Evolutionary conservation across 2,329 filamentous ascomycete genomes (phyloP), one percentile per base, ranked within the genome.

Genomic region (Exutisphaerella laricina): DNA sequence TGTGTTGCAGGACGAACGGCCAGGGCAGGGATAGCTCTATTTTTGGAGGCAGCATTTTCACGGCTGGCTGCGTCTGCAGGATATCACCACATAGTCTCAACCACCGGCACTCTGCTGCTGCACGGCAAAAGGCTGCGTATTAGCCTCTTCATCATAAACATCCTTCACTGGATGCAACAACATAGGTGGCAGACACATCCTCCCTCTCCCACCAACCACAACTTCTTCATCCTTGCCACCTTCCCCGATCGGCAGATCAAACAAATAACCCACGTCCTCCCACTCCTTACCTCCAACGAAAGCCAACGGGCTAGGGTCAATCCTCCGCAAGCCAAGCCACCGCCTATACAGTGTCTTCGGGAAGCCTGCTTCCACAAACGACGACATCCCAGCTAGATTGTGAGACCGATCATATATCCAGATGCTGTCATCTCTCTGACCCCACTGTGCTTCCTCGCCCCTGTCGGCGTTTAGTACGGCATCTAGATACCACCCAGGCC

Each of bases 301-400:
- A 74, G 53, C 72, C 71, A 77, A 12, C 72, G 57, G 45, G 25
- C 39, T 44, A 4, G 33, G 37, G 21, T 32, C 38, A 20, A 33
- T 80, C 25, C 90, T 83, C 51, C 78, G 79, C 58, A 90, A 79
- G 1, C 88, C 89, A 25, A 95, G 68, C 90, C 90, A 97, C 48
- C 88, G 75, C 37, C 80, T 75, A 71, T 92, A 96, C 58, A 97
- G 59, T 51, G 87, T 87, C 2, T 81, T 77, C 5, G 85, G 81
- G 60, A 95, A 95, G 1, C 81, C 80, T 0, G 85, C 84, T 54
- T 88, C 86, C 66, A 94, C 96, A 66, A 92, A 96, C 88, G 88
- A 97, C 14, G 82, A 88, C 58, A 88, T 80, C 1, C 89, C 88
- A 41, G 76, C 74, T 60, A 96, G 83, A 64, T 96, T 95, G 65